phyloP scores from a whole-genome alignment of 2,329 filamentous ascomycete species.

The Ceratocystis ficicola region DNA sequence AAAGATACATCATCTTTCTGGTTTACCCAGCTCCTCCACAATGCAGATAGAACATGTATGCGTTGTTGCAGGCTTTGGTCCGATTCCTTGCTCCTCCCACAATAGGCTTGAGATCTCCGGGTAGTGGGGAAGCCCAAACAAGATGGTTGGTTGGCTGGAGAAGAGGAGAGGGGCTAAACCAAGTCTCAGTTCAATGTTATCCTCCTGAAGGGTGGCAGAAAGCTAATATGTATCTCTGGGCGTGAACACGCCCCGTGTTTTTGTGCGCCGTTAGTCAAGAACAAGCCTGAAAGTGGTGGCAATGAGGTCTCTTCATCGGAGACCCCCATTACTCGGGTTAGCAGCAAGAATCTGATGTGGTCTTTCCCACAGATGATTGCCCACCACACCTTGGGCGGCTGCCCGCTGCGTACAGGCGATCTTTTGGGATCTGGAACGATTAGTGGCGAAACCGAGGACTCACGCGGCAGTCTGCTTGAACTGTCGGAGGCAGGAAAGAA shows the following conservation, averaged over 20 bases:
- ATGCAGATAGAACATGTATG: background rate
- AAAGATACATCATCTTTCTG: background rate
- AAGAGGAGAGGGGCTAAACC: background rate
- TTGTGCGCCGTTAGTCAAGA: background rate
- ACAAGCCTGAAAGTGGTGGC: background rate
- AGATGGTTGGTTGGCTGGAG: background rate
- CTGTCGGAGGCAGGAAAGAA: conserved; percentile 36
- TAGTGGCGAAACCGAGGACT: conserved; percentile 32
- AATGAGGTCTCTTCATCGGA: background rate
- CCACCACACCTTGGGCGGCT: conserved; percentile 61
- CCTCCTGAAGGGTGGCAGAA: background rate
- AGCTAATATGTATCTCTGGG: background rate
- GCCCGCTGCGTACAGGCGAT: conserved; percentile 56
- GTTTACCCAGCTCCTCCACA: background rate
- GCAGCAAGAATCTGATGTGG: conserved; percentile 43
- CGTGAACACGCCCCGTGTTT: background rate
- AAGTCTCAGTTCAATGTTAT: conserved; percentile 4
- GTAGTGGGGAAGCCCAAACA: background rate
- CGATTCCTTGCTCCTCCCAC: background rate
- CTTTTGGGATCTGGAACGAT: conserved; percentile 45
- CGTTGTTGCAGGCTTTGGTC: background rate
- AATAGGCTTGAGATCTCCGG: conserved; percentile 4
- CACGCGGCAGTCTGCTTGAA: conserved; percentile 37
- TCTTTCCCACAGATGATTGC: conserved; percentile 69
- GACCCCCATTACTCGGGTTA: conserved; percentile 19